Base-by-base conservation (phyloP, 2,329 filamentous ascomycete species). In the Ophiostoma quercus region DNA sequence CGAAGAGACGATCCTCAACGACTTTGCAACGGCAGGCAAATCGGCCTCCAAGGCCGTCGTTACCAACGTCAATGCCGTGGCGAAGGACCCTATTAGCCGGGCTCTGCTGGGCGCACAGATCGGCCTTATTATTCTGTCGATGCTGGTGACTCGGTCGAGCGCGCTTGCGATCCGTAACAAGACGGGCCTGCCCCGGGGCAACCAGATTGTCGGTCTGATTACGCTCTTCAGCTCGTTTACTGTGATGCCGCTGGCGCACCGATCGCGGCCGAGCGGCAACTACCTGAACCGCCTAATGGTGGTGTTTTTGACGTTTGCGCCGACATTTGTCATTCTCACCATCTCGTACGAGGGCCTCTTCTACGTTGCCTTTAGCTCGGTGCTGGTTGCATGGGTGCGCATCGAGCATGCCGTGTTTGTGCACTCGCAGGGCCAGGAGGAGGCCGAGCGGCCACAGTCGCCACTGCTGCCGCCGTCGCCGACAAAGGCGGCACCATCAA, bases 261-360 rank as follows among this genome's bases (percentile, higher is more conserved):
- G 89, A 29, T 76, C 96, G 1, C 88, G 91, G 73, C 90, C 92
- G 1, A 95, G 92, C 77, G 90, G 84, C 74, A 89, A 97, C 80
- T 97, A 98, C 78, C 86, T 98, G 74, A 94, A 98, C 78, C 89
- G 94, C 32, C 83, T 99, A 3, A 85, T 94, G 74, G 87, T 96
- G 74, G 88, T 97, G 69, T 99, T 98, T 81, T 84, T 99, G 67
- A 91, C 94, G 5, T 98, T 96, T 77, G 91, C 94, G 0, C 95
- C 95, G 0, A 90, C 91, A 1, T 99, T 98, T 79, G 90, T 99
- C 77, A 94, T 99, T 76, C 87, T 99, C 67, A 96, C 94, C 8
- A 97, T 98, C 75, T 97, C 94, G 0, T 99, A 96, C 80, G 95
- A 99, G 79, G 94, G 94, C 0, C 84, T 99, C 1, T 99, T 99